Conservation (phyloP, 768 basidiomycete species). For the Mrakia gelida region DNA sequence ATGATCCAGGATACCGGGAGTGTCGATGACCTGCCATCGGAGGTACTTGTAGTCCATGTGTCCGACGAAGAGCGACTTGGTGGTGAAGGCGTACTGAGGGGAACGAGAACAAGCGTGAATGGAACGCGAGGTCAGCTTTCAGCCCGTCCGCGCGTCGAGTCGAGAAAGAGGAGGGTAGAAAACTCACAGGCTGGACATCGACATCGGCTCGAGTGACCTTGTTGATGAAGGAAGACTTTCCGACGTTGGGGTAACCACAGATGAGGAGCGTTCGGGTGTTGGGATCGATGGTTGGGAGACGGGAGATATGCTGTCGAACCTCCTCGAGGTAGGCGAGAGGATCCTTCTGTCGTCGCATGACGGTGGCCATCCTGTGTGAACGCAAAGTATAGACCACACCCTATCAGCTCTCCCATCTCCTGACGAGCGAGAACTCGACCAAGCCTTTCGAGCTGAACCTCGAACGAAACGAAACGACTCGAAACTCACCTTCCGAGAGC, state of each 20-base stretch:
- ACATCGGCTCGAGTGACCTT: constrained; percentile 99
- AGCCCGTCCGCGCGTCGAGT: neutral
- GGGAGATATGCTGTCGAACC: constrained; percentile 97
- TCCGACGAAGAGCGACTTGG: constrained; percentile 95
- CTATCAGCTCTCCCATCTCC: neutral
- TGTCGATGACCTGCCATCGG: constrained; percentile 99
- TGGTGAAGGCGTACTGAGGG: constrained; percentile 92
- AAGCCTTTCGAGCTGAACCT: neutral
- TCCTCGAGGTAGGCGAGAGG: constrained; percentile 97
- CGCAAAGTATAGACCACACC: neutral
- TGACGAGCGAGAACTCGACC: no score
- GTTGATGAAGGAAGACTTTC: constrained; percentile 99
- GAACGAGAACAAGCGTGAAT: no score
- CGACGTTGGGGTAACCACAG: constrained; percentile 98
- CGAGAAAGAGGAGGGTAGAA: neutral
- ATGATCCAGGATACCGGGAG: constrained; percentile 95
- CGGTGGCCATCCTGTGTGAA: constrained; percentile 81
- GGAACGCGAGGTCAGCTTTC: neutral
- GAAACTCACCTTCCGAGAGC: constrained; percentile 83
- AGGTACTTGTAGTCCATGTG: constrained; percentile 99
- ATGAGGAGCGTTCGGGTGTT: constrained; percentile 96
- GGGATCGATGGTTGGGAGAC: constrained; percentile 96
- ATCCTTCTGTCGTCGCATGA: constrained; percentile 98
- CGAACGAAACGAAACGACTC: neutral
- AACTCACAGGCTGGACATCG: constrained; percentile 77